These are phyloP conservation scores for Komagataella pseudopastoris DNA, from an alignment of 805 yeast genomes.

Conservation along the genomic window DNA sequence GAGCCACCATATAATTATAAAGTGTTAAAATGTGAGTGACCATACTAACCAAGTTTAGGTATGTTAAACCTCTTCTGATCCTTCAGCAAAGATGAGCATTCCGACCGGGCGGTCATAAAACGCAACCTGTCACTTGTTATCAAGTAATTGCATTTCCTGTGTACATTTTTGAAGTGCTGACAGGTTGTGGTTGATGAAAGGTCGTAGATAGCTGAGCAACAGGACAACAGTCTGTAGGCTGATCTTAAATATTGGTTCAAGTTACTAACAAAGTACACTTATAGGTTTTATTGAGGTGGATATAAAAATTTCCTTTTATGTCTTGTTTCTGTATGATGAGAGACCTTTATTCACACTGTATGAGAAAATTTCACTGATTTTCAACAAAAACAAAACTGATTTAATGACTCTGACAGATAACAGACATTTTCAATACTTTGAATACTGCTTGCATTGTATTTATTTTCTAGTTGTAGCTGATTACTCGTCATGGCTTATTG, in stretches of 20 bases:
- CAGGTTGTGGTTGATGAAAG: constrained; percentile 35
- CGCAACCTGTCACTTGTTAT: constrained; percentile 17
- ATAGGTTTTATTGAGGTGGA: background rate
- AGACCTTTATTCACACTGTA: constrained; percentile 41
- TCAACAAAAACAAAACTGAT: constrained; percentile 30
- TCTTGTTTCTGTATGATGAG: constrained; percentile 1
- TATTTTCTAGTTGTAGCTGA: background rate
- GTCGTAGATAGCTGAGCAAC: constrained; percentile 17
- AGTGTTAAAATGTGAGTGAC: background rate
- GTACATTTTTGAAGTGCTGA: constrained; percentile 37
- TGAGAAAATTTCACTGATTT: constrained; percentile 24
- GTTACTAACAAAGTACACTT: background rate
- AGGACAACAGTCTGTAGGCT: background rate
- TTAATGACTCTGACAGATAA: constrained; percentile 32
- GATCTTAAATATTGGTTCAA: background rate
- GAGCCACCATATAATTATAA: constrained; percentile 16
- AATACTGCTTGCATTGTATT: background rate
- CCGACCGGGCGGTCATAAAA: constrained; percentile 43
- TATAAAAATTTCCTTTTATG: background rate
- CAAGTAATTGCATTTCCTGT: constrained; percentile 36
- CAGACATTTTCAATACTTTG: background rate
- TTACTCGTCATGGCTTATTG: background rate
- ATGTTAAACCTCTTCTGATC: background rate
- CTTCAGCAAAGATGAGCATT: constrained; percentile 4
- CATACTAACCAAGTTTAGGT: background rate